phyloP scores from a whole-genome alignment of 176 grass and related monocot genomes.

The Eremochloa ophiuroides region DNA sequence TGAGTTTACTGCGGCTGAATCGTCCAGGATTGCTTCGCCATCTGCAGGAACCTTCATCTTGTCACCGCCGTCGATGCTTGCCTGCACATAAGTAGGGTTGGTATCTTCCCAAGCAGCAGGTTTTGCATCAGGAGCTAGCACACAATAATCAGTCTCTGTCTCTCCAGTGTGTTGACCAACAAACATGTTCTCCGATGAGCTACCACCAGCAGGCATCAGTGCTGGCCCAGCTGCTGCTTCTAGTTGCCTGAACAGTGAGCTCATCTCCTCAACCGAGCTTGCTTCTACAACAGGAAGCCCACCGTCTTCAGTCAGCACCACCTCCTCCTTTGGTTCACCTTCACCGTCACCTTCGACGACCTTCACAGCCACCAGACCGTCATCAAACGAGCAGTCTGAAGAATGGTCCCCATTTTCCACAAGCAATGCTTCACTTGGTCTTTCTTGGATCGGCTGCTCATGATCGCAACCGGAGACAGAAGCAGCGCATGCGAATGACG shows the following conservation, averaged over 20 bases:
- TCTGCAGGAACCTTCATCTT: background rate
- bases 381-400: background rate
- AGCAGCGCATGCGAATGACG: background rate
- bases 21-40: background rate
- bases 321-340: background rate
- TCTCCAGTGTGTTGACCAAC: background rate
- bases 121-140: constrained; percentile 23
- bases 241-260: constrained; percentile 5
- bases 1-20: background rate
- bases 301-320: background rate
- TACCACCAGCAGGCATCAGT: background rate
- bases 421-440: background rate
- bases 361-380: background rate
- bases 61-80: background rate
- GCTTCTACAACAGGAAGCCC: constrained; percentile 24
- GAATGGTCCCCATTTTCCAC: background rate
- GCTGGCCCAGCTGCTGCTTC: background rate
- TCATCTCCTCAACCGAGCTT: constrained; percentile 17
- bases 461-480: background rate
- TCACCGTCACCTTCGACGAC: background rate
- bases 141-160: background rate
- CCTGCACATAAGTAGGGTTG: background rate
- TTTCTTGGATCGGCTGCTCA: background rate
- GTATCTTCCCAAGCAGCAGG: background rate
- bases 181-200: background rate